Evolutionary conservation across 345 rosid genomes (phyloP).

Genomic region (Brassica nigra): DNA sequence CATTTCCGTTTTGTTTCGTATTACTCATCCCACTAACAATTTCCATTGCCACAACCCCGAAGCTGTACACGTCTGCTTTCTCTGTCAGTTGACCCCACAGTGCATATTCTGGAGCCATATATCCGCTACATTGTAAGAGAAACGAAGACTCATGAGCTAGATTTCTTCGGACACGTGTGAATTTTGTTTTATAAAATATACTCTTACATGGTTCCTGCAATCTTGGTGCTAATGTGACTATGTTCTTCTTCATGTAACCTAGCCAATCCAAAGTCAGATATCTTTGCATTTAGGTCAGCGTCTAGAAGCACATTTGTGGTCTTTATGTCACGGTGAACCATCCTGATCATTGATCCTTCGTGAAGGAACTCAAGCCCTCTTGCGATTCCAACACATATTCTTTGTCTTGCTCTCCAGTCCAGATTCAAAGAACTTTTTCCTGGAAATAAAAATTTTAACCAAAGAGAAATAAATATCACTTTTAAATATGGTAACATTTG

Average conservation of each 20-base stretch:
- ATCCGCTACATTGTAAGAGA: conserved; percentile 34
- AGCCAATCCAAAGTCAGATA: conserved; percentile 75
- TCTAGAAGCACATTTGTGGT: conserved; percentile 62
- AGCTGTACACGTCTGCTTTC: conserved; percentile 57
- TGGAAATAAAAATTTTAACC: neutral
- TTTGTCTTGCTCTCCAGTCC: conserved; percentile 53
- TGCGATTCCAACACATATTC: conserved; percentile 60
- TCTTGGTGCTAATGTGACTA: conserved; percentile 57
- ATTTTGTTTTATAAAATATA: neutral
- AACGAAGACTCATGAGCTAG: neutral
- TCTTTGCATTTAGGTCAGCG: conserved; percentile 53
- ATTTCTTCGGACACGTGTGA: neutral
- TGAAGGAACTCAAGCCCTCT: conserved; percentile 65
- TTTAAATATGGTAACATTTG: neutral
- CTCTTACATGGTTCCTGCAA: conserved; percentile 70
- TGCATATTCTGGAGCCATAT: conserved; percentile 51
- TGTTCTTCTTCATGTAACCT: conserved; percentile 54
- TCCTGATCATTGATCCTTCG: conserved; percentile 55
- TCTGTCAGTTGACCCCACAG: conserved; percentile 50
- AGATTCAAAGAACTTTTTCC: conserved; percentile 26
- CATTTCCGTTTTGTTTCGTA: conserved; percentile 10
- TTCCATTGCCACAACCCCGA: conserved; percentile 50
- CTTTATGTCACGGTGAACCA: conserved; percentile 73
- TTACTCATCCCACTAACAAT: conserved; percentile 47
- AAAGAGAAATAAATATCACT: neutral